Evolutionary conservation across 176 grass and related monocot genomes (phyloP).

Genomic region (Puccinellia tenuiflora): DNA sequence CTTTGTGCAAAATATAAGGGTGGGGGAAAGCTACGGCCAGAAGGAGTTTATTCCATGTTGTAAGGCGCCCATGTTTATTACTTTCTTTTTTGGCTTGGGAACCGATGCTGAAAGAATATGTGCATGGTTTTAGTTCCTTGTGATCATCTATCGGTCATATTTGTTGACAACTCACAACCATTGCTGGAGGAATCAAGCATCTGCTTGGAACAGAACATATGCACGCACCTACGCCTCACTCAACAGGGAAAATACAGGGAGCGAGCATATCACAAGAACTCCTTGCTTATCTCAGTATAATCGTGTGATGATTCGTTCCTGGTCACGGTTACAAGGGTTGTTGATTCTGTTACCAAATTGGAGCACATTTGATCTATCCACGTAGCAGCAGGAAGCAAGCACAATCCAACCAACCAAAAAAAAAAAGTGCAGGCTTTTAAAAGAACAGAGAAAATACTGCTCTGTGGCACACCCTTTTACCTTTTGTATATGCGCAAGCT

Average conservation of each 20-base stretch:
- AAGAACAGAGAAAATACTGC: constrained; percentile 26
- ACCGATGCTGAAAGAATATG: constrained; percentile 37
- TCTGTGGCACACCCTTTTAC: neutral
- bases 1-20: constrained; percentile 9
- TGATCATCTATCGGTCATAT: constrained; percentile 17
- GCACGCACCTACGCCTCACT: constrained; percentile 3
- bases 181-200: constrained; percentile 31
- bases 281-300: constrained; percentile 24
- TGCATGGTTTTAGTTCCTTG: constrained; percentile 19
- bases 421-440: neutral
- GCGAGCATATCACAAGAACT: constrained; percentile 11
- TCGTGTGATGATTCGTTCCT: neutral
- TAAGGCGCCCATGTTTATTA: neutral
- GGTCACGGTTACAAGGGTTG: neutral
- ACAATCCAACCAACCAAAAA: neutral
- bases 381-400: constrained; percentile 18
- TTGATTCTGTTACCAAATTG: constrained; percentile 22
- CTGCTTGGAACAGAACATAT: constrained; percentile 33
- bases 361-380: constrained; percentile 17
- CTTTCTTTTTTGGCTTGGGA: neutral
- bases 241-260: neutral
- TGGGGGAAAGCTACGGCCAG: constrained; percentile 28
- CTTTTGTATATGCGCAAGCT: neutral
- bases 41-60: constrained; percentile 19
- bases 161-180: constrained; percentile 24